A percentile compares a stretch with the other conserved stretches of the same genome.
phyloP scores from a whole-genome alignment of 1,284 basidiomycete genomes.

The Stygiomarasmius scandens region DNA sequence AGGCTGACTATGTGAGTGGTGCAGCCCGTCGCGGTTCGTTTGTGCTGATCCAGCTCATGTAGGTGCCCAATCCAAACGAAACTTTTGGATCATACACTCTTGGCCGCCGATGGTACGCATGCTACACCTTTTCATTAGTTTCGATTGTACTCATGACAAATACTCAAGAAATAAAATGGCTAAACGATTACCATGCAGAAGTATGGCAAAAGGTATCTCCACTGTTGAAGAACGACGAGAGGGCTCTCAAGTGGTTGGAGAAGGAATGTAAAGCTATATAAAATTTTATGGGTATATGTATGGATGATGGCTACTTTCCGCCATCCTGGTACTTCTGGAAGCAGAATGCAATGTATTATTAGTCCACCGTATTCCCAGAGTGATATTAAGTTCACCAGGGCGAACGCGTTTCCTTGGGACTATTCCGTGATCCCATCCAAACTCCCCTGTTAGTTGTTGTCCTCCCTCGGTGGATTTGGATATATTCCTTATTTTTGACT shows the following conservation, averaged over 20 bases:
- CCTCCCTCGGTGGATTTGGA: too few relatives aligned
- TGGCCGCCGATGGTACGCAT: constrained; percentile 46
- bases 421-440: too few relatives aligned
- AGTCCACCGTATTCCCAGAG: too few relatives aligned
- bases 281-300: constrained; percentile 7
- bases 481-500: too few relatives aligned
- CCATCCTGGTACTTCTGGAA: too few relatives aligned
- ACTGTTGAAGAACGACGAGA: constrained; percentile 66
- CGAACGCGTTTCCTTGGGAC: too few relatives aligned
- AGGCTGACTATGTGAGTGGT: constrained; percentile 73
- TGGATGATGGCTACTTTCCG: not conserved
- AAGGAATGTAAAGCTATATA: constrained; percentile 63
- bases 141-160: not conserved
- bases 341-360: too few relatives aligned
- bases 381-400: too few relatives aligned
- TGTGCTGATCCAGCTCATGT: too few relatives aligned
- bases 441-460: too few relatives aligned
- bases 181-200: constrained; percentile 86
- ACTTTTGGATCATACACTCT: constrained; percentile 69
- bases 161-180: constrained; percentile 73
- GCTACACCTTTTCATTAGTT: not conserved
- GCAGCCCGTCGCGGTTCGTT: constrained; percentile 27
- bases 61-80: constrained; percentile 89
- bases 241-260: constrained; percentile 81
- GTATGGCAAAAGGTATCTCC: constrained; percentile 79